phyloP scores from a whole-genome alignment of 2,329 filamentous ascomycete species.

The Penicillium sp. region DNA sequence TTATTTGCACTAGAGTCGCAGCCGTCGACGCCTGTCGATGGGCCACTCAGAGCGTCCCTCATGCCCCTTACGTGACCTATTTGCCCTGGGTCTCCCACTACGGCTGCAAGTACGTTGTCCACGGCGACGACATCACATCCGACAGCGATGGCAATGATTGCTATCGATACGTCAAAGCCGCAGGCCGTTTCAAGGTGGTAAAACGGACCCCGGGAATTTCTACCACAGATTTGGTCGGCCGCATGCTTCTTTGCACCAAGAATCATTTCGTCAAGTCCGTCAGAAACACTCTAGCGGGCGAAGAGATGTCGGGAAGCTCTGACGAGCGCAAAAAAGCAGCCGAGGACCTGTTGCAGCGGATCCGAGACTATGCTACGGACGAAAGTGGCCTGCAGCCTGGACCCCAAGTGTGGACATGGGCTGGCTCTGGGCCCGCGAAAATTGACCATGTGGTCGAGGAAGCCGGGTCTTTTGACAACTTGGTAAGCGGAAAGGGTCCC shows the following conservation, averaged over 20 bases:
- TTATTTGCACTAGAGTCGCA: conserved; percentile 56
- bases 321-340: conserved; percentile 63
- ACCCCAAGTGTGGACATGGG: conserved; percentile 82
- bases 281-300: conserved; percentile 61
- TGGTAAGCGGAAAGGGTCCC: conserved; percentile 68
- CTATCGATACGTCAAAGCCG: conserved; percentile 95
- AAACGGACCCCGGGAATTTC: conserved; percentile 95
- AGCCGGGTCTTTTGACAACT: conserved; percentile 59
- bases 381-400: conserved; percentile 73
- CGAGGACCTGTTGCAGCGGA: conserved; percentile 67
- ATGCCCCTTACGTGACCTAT: conserved; percentile 91
- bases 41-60: conserved; percentile 76
- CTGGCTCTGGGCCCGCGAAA: conserved; percentile 38
- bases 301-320: conserved; percentile 65
- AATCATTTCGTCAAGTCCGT: conserved; percentile 87
- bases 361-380: conserved; percentile 83
- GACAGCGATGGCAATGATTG: conserved; percentile 92
- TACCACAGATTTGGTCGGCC: conserved; percentile 94
- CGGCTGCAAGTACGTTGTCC: conserved; percentile 91
- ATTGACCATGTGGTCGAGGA: conserved; percentile 49
- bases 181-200: conserved; percentile 90
- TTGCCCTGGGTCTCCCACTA: conserved; percentile 93
- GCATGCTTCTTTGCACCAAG: conserved; percentile 94
- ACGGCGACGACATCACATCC: conserved; percentile 95
- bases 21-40: conserved; percentile 94